Conservation (phyloP, 176 grass and related monocot genomes). For the Oryza brachyantha region DNA sequence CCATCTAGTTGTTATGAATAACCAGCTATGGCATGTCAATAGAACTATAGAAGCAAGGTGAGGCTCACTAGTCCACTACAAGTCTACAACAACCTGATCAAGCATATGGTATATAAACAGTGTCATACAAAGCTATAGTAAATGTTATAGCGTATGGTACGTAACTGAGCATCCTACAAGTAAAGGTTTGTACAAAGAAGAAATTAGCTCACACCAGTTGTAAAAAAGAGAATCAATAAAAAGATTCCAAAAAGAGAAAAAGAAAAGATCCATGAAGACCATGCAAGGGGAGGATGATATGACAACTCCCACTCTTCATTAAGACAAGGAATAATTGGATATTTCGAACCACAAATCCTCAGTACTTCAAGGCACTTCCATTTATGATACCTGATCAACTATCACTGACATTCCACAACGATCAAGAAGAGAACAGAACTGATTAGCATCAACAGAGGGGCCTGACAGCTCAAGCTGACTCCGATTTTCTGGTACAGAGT, state of each 20-base stretch:
- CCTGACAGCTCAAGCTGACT: conserved; percentile 34
- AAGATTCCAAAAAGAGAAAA: neutral
- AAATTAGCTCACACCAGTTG: neutral
- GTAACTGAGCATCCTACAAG: neutral
- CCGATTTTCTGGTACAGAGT: conserved; percentile 27
- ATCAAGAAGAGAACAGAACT: conserved; percentile 87
- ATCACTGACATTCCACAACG: conserved; percentile 89
- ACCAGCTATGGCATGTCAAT: neutral
- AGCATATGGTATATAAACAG: neutral
- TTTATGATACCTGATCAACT: conserved; percentile 75
- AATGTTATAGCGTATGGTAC: neutral
- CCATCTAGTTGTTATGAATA: neutral
- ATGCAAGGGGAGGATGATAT: neutral
- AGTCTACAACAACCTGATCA: neutral
- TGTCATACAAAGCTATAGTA: neutral
- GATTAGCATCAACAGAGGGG: conserved; percentile 35
- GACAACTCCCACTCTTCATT: neutral
- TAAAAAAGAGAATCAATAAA: neutral
- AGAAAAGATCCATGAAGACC: neutral
- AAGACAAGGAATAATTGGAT: neutral
- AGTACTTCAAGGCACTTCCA: neutral
- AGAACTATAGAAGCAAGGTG: neutral
- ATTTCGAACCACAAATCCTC: neutral
- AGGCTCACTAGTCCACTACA: neutral
- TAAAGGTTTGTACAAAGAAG: neutral